Base-by-base conservation (phyloP, 2,329 filamentous ascomycete genomes). In the Blumeria graminis region DNA sequence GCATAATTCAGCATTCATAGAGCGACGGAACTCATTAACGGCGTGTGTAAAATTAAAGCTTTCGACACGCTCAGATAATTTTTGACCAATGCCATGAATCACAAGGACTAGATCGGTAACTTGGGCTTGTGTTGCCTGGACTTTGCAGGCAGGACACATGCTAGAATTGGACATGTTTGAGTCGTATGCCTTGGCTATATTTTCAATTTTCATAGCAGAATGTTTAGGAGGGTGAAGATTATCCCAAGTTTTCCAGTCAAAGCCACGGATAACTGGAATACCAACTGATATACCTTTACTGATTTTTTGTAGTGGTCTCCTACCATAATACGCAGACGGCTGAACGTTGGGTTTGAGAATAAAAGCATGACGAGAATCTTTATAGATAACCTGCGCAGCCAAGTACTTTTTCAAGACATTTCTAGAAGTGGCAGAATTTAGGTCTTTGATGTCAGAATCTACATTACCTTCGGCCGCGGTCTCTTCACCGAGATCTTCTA, bases 31-130 rank as follows among this genome's bases (percentile, higher is more conserved):
- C 0, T 82, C 78, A 65, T 94, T 96, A 66, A 96, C 90, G 5
- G 88, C 86, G 67, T 96, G 90, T 0, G 92, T 98, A 64, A 98
- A 98, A 67, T 96, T 87, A 63, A 89, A 98, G 63, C 87, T 94
- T 68, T 96, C 90, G 59, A 96, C 86, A 11, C 89, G 76, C 66
- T 98, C 88, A 0, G 89, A 93, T 54, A 96, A 76, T 67, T 98
- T 96, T 67, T 98, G 92, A 0, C 92, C 92, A 60, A 98, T 96
- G 1, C 92, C 92, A 64, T 98, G 92, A 46, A 92, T 85, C 9
- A 96, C 86, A 4, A 98, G 74, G 1, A 96, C 78, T 7, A 98
- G 72, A 65, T 98, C 92, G 0, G 84, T 90, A 5, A 94, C 85
- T 59, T 81, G 79, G 1, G 80, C 80, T 33, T 74, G 73, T 45